Evolutionary conservation across 306 rosid species (phyloP).

Genomic region (Neltuma alba): DNA sequence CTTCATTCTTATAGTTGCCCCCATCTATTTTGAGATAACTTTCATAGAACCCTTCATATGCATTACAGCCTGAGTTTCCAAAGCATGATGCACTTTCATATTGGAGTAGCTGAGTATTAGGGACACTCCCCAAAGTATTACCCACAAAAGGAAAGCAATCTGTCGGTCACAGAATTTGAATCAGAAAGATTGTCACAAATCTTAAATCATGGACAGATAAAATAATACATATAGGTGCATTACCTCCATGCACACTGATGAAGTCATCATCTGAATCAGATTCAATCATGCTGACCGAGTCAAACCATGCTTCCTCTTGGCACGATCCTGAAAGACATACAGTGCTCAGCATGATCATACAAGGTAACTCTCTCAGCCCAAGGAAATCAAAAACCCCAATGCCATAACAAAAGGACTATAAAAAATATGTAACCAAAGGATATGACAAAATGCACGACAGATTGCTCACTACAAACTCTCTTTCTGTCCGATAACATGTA

Average conservation of each 20-base stretch:
- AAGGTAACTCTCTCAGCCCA: constrained; percentile 25
- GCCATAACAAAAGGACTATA: constrained; percentile 27
- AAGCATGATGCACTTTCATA: constrained; percentile 72
- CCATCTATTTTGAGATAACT: constrained; percentile 77
- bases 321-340: constrained; percentile 50
- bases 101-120: constrained; percentile 65
- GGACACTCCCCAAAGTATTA: constrained; percentile 55
- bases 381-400: constrained; percentile 7
- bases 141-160: constrained; percentile 64
- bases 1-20: constrained; percentile 40
- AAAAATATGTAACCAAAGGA: constrained; percentile 21
- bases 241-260: constrained; percentile 90
- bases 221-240: neutral
- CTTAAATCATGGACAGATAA: too few relatives aligned
- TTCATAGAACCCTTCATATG: constrained; percentile 72
- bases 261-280: constrained; percentile 93
- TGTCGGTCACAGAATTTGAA: constrained; percentile 34
- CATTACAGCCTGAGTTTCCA: constrained; percentile 56
- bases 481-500: neutral
- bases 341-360: constrained; percentile 22
- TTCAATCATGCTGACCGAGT: constrained; percentile 73
- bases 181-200: constrained; percentile 5
- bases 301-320: constrained; percentile 91
- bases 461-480: neutral
- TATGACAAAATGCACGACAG: constrained; percentile 6